A percentile compares a stretch with the other conserved stretches of the same genome.
Evolutionary conservation across 352 stramenopile genomes (phyloP).

Genomic region (Peronospora tabacina): DNA sequence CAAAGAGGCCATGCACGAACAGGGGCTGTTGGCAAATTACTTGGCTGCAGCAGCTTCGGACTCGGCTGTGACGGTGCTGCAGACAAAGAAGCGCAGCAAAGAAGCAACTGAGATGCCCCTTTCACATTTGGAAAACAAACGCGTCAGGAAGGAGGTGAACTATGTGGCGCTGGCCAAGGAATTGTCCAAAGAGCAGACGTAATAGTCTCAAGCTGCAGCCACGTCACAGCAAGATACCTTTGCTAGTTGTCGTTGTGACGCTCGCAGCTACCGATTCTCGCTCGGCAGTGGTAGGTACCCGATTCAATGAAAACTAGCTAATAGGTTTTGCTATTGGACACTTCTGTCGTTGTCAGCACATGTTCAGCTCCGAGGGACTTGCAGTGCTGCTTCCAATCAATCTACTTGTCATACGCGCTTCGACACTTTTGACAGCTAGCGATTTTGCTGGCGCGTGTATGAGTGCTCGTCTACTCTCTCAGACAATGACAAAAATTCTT

Average conservation of each 20-base stretch:
- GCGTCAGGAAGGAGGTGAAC: conserved; percentile 49
- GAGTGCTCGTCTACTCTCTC: too few relatives aligned
- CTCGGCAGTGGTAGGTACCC: neutral
- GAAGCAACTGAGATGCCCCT: conserved; percentile 5
- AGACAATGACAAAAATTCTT: too few relatives aligned
- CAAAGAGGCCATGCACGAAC: conserved; percentile 47
- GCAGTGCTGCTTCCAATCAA: too few relatives aligned
- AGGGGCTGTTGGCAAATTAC: conserved; percentile 44
- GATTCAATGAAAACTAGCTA: neutral
- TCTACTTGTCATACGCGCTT: too few relatives aligned
- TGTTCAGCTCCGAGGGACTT: too few relatives aligned
- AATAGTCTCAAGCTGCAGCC: neutral
- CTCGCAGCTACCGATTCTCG: neutral
- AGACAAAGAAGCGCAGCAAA: conserved; percentile 33
- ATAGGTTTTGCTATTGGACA: neutral
- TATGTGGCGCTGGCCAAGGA: conserved; percentile 61
- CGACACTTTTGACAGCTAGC: too few relatives aligned
- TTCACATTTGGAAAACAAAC: conserved; percentile 35
- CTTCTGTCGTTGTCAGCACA: too few relatives aligned
- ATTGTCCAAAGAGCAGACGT: conserved; percentile 5
- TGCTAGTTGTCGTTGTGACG: too few relatives aligned
- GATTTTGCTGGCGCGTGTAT: too few relatives aligned
- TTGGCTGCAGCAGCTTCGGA: conserved; percentile 12
- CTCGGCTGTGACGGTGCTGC: conserved; percentile 18
- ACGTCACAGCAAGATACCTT: neutral